These are phyloP conservation scores for Lotmaria passim DNA, from an alignment of 208 protist species.

Conservation along the genomic window DNA sequence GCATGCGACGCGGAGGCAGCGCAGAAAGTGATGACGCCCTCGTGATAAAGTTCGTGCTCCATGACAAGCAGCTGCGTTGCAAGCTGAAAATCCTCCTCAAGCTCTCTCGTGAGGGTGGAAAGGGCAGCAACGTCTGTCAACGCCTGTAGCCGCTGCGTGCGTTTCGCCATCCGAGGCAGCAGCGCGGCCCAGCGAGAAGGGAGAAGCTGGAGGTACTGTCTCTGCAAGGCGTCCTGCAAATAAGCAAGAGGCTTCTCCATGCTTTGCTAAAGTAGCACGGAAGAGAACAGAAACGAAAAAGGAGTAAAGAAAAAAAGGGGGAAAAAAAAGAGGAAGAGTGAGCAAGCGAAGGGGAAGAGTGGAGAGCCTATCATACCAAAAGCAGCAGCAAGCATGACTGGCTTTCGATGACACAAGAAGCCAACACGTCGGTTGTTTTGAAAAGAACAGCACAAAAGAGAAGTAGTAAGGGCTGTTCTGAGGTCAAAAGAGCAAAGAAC, in stretches of 20 bases:
- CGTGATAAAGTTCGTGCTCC: slow-evolving; percentile 57
- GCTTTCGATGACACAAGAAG: slow-evolving; percentile 13
- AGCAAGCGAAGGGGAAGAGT: not conserved
- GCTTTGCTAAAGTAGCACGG: not conserved
- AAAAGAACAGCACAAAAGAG: not conserved
- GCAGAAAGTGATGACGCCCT: slow-evolving; percentile 24
- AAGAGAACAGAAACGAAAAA: slow-evolving; percentile 15
- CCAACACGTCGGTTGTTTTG: not conserved
- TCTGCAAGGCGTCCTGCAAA: slow-evolving; percentile 33
- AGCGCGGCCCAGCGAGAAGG: slow-evolving; percentile 60
- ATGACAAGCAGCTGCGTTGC: slow-evolving; percentile 37
- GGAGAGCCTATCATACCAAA: slow-evolving; percentile 2
- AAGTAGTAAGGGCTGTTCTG: too few species aligned
- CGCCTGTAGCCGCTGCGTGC: slow-evolving; percentile 60
- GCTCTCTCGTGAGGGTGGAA: slow-evolving; percentile 4
- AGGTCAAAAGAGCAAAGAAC: too few species aligned
- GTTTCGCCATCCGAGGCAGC: slow-evolving; percentile 42
- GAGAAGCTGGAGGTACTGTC: slow-evolving; percentile 58
- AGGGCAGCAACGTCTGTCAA: slow-evolving; percentile 25
- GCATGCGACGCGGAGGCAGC: not conserved
- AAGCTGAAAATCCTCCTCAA: slow-evolving; percentile 48
- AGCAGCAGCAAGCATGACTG: slow-evolving; percentile 1
- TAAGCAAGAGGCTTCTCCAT: slow-evolving; percentile 26
- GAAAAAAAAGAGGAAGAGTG: slow-evolving; percentile 13
- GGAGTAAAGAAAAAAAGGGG: slow-evolving; percentile 6